These are phyloP conservation scores for Penicillium sp. DNA, from an alignment of 2,329 filamentous ascomycete species.

Conservation along the genomic window DNA sequence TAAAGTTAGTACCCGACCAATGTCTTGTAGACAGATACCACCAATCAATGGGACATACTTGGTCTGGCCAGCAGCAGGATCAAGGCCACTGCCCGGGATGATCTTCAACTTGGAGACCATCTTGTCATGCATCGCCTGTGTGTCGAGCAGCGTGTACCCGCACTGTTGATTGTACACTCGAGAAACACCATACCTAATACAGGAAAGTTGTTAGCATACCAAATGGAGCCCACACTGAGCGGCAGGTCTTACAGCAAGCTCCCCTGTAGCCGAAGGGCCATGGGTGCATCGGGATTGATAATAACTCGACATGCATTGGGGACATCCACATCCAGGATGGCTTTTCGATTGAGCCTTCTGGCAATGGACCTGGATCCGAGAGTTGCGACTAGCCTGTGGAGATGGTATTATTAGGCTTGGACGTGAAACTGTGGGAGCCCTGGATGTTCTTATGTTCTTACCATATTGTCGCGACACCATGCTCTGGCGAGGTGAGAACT, in stretches of 20 bases:
- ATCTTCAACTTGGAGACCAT: constrained; percentile 67
- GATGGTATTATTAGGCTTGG: constrained; percentile 2
- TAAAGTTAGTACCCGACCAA: constrained; percentile 56
- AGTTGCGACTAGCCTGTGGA: constrained; percentile 80
- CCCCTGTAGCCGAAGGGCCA: constrained; percentile 85
- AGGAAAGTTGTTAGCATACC: background rate
- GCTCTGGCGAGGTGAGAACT: constrained; percentile 79
- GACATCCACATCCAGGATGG: constrained; percentile 84
- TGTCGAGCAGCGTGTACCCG: constrained; percentile 77
- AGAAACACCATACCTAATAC: constrained; percentile 67
- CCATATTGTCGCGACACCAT: constrained; percentile 95
- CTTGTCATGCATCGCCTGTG: constrained; percentile 68
- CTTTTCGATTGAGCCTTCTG: constrained; percentile 75
- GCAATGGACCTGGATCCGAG: constrained; percentile 69
- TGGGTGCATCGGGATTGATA: constrained; percentile 75
- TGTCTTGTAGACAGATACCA: too few species aligned
- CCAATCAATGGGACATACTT: constrained; percentile 55
- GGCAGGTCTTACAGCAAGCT: constrained; percentile 66
- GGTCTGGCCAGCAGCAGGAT: constrained; percentile 67
- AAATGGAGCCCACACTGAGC: background rate
- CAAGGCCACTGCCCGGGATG: constrained; percentile 59
- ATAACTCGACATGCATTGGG: constrained; percentile 87
- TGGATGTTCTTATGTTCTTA: constrained; percentile 48
- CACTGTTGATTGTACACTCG: constrained; percentile 86
- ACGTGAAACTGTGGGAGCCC: constrained; percentile 17